A percentile compares a stretch with the other conserved stretches of the same genome.
phyloP scores from a whole-genome alignment of 768 basidiomycete species.

The Naganishia vaughanmartiniae region DNA sequence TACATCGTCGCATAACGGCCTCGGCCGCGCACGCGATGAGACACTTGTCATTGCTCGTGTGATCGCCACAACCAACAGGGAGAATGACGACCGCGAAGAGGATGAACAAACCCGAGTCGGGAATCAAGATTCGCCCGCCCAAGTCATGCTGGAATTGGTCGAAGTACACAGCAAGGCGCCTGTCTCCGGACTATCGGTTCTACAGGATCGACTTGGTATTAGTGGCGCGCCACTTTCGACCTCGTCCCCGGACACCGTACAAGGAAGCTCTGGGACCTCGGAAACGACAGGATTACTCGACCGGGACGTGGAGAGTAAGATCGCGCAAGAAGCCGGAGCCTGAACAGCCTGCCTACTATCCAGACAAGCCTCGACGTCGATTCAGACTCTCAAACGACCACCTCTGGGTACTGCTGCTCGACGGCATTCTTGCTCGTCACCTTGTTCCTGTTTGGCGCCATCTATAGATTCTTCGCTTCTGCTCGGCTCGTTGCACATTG shows the following conservation, averaged over 20 bases:
- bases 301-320: background rate
- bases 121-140: constrained; percentile 2
- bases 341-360: too few relatives aligned
- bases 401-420: too few relatives aligned
- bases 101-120: constrained; percentile 5
- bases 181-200: background rate
- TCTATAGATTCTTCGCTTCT: too few relatives aligned
- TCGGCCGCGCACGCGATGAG: background rate
- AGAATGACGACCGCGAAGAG: constrained; percentile 12
- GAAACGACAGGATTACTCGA: background rate
- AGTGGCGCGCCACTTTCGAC: background rate
- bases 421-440: too few relatives aligned
- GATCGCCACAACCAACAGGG: background rate
- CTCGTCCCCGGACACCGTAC: background rate
- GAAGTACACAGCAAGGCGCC: background rate
- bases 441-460: too few relatives aligned
- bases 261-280: background rate
- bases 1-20: background rate
- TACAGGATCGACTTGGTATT: background rate
- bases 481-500: too few relatives aligned
- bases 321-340: background rate
- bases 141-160: constrained; percentile 1
- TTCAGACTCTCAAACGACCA: too few relatives aligned
- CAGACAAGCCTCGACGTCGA: too few relatives aligned
- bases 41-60: constrained; percentile 1